A percentile compares a stretch with the other conserved stretches of the same genome.
phyloP scores from a whole-genome alignment of 345 rosid species.

The Arabidopsis suecica region DNA sequence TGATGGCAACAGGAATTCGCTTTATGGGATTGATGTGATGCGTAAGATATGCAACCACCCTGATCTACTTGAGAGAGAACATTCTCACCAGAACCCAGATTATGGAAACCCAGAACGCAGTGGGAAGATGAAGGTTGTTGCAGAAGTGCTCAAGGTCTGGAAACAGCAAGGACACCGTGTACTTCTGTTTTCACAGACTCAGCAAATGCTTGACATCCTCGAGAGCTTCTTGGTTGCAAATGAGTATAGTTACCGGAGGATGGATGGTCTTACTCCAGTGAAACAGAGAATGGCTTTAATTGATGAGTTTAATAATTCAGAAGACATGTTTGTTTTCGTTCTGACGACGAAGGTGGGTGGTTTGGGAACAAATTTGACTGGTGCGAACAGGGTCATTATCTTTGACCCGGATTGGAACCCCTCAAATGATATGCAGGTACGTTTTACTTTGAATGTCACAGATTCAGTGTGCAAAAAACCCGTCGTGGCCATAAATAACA shows the following conservation, averaged over 20 bases:
- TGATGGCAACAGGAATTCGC: constrained; percentile 78
- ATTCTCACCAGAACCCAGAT: constrained; percentile 72
- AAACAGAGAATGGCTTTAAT: constrained; percentile 97
- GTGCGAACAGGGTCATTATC: constrained; percentile 94
- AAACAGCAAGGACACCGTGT: constrained; percentile 89
- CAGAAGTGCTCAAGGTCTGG: constrained; percentile 89
- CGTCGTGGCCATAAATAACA: neutral
- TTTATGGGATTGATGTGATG: constrained; percentile 98
- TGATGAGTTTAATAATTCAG: constrained; percentile 83
- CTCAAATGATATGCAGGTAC: constrained; percentile 95
- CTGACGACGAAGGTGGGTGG: constrained; percentile 97
- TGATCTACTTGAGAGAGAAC: constrained; percentile 96
- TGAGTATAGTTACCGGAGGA: constrained; percentile 81
- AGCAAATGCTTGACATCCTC: constrained; percentile 96
- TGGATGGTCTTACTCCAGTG: constrained; percentile 93
- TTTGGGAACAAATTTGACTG: constrained; percentile 93
- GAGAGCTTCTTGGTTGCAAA: constrained; percentile 72
- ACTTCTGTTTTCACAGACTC: constrained; percentile 92
- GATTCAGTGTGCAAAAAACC: neutral
- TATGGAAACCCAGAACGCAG: constrained; percentile 94
- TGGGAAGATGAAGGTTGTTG: constrained; percentile 91
- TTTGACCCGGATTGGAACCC: constrained; percentile 99
- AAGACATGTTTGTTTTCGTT: constrained; percentile 77
- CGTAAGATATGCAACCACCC: constrained; percentile 99
- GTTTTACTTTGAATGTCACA: constrained; percentile 17